Evolutionary conservation across 1,284 basidiomycete genomes (phyloP), one percentile per base, ranked within the genome.

Genomic region (Heliocybe sulcata): DNA sequence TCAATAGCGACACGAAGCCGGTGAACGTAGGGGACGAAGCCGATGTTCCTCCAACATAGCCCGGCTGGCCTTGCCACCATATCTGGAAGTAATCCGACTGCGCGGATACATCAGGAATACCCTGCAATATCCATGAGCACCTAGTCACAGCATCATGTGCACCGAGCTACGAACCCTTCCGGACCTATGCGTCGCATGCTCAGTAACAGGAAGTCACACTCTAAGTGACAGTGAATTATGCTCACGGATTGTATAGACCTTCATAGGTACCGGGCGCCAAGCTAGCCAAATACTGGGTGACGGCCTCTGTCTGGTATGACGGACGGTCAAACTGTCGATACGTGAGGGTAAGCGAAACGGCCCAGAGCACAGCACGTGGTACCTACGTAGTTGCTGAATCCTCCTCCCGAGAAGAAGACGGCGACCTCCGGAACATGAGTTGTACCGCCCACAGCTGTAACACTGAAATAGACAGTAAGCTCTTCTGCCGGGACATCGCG

Each of bases 21-120:
- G 74, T 74, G 57, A 82, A 69, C 2, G 77, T 74, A 1, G 82
- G 82, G 10, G 76, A 61, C 2, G 80, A 74, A 1, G 79, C 79
- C 23, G 77, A 80, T 6, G 82, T 83, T 20, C 82, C 82, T 38
- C 70, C 76, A 48, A 77, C 70, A 64, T 47, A 63, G 12, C 59
- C 58, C 19, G 60, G 45, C 1, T 56, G 51, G 14, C 69, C 69
- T 3, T 53, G 58, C 55, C 60, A 45, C 59, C 65, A 65, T 58
- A 73, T 61, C 48, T 58, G 59, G 61, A 68, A 65, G 52, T 63
- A 60, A 42, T 64, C 56, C 10, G 71, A 74, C 55, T 74, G 73
- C 0, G 75, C 74, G 3, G 75, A 59, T 33, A 78, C 66, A 58
- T 78, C 75, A 19, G 71, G 77, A 63, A 52, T 52, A 35, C 12